Percentiles rank a stretch among this genome's conserved stretches.
phyloP scores from a whole-genome alignment of 345 rosid species.

The Theobroma cacao region DNA sequence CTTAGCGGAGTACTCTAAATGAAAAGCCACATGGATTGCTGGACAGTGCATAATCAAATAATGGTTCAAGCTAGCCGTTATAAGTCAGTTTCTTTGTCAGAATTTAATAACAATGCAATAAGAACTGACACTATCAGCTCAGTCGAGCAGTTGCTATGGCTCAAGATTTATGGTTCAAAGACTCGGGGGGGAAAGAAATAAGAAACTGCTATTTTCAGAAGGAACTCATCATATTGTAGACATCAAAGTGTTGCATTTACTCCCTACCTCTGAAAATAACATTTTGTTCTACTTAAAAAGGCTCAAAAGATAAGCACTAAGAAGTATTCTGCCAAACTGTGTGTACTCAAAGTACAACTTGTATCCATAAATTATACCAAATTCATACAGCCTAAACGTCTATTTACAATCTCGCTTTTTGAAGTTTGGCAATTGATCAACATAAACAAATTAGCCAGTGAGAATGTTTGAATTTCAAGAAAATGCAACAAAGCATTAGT shows the following conservation, averaged over 20 bases:
- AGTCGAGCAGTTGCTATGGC: background rate
- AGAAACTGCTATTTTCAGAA: background rate
- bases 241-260: background rate
- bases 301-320: background rate
- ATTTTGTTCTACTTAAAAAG: background rate
- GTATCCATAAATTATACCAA: constrained; percentile 8
- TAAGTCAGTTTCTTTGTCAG: background rate
- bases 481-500: background rate
- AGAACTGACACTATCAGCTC: background rate
- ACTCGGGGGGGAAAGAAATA: background rate
- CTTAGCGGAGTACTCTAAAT: background rate
- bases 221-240: background rate
- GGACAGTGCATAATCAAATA: background rate
- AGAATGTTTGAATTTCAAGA: background rate
- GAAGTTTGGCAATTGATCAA: constrained; percentile 8
- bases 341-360: background rate
- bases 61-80: background rate
- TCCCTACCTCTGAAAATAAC: background rate
- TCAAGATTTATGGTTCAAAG: background rate
- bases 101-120: background rate
- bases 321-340: background rate
- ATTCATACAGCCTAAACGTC: constrained; percentile 18
- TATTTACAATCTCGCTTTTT: constrained; percentile 33
- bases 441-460: constrained; percentile 4
- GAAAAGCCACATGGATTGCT: background rate